phyloP scores from a whole-genome alignment of 1,284 basidiomycete species.

The Cryptococcus sp. region DNA sequence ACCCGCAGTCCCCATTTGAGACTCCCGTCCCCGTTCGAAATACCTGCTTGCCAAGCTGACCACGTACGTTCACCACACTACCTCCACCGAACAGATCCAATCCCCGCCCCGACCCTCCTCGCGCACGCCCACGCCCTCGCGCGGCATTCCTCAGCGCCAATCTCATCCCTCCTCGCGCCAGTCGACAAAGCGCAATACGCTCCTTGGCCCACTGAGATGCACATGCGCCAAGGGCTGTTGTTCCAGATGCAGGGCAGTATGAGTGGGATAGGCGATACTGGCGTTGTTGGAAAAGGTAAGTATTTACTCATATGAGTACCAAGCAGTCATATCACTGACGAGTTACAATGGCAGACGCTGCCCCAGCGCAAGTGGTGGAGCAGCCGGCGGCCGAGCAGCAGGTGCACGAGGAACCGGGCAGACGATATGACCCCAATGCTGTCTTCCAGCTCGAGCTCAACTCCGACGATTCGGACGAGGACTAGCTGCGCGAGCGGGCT shows the following conservation, averaged over 20 bases:
- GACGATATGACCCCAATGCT: slow-evolving; percentile 41
- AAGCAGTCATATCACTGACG: not conserved
- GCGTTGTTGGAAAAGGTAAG: slow-evolving; percentile 39
- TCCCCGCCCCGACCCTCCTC: slow-evolving; percentile 30
- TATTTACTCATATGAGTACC: not conserved
- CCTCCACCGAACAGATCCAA: slow-evolving; percentile 24
- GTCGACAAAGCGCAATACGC: slow-evolving; percentile 33
- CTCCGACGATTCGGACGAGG: slow-evolving; percentile 38
- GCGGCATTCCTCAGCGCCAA: slow-evolving; percentile 40
- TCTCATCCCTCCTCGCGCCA: slow-evolving; percentile 29
- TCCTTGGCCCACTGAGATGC: slow-evolving; percentile 47
- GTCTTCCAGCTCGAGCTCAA: slow-evolving; percentile 47
- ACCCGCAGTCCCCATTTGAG: too few relatives aligned
- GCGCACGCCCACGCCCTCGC: slow-evolving; percentile 43
- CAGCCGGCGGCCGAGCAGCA: too few relatives aligned
- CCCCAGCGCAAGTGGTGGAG: slow-evolving; percentile 2
- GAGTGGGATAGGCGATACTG: slow-evolving; percentile 41
- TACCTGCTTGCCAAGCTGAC: too few relatives aligned
- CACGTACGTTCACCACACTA: too few relatives aligned
- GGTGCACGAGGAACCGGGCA: slow-evolving; percentile 33
- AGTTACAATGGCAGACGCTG: not conserved
- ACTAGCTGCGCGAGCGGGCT: slow-evolving; percentile 3
- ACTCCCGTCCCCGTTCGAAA: too few relatives aligned
- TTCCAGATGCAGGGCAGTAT: slow-evolving; percentile 49
- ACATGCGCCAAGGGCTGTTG: slow-evolving; percentile 46